phyloP scores from a whole-genome alignment of 2,329 filamentous ascomycete species.

The Samsoniella hepiali region DNA sequence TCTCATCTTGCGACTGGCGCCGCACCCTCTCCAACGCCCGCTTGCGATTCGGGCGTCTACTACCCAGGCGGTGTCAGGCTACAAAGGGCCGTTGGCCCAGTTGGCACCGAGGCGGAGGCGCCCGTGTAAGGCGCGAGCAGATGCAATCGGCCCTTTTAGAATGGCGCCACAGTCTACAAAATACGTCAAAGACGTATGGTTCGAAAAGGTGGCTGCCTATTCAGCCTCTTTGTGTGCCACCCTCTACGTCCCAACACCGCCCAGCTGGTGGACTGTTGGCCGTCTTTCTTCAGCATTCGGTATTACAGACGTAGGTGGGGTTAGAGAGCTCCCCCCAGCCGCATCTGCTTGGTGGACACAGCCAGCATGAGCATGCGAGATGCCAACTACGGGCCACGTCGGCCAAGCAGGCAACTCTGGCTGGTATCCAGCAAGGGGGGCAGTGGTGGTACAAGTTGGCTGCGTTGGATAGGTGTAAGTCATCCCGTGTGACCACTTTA shows the following conservation, averaged over 20 bases:
- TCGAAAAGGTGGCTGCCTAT: neutral
- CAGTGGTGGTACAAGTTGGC: neutral
- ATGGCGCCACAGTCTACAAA: neutral
- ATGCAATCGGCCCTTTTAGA: neutral
- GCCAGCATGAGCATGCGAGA: neutral
- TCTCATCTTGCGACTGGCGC: neutral
- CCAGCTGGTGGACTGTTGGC: neutral
- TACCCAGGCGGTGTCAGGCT: neutral
- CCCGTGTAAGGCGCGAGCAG: neutral
- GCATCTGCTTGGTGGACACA: neutral
- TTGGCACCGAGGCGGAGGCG: neutral
- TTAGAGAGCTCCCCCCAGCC: neutral
- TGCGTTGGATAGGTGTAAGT: neutral
- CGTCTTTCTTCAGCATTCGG: neutral
- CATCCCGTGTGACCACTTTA: neutral
- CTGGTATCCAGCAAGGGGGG: neutral
- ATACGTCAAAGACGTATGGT: neutral
- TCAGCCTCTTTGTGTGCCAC: neutral
- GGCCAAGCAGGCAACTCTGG: neutral
- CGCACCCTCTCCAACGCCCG: neutral
- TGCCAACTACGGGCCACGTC: neutral
- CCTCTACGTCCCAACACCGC: neutral
- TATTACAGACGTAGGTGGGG: neutral
- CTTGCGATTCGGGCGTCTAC: conserved; percentile 9
- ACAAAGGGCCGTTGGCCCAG: too few relatives aligned